Evolutionary conservation across 495 filamentous ascomycete genomes (phyloP), one percentile per base, ranked within the genome.

Genomic region (Lophium mytilinum): DNA sequence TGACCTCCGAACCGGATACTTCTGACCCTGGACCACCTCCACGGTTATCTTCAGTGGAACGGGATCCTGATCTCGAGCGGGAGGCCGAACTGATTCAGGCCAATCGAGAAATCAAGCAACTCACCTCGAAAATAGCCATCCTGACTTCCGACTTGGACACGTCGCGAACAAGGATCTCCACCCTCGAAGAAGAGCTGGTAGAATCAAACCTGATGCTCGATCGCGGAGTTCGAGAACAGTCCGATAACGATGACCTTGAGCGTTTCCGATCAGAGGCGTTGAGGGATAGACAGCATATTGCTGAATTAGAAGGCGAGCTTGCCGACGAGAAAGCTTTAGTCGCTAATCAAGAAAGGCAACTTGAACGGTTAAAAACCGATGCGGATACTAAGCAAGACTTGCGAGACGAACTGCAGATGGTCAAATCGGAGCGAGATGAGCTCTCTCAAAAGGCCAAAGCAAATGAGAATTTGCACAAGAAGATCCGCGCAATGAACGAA

Each of bases 361-460:
- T 88, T 40, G 81, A 85, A 56, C 69, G 46, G 0, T 65, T 73
- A 8, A 74, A 80, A 34, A 71, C 74, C 14, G 65, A 71, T 37
- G 68, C 73, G 24, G 69, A 72, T 37, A 58, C 58, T 9, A 63
- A 61, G 18, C 66, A 72, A 48, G 62, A 69, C 15, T 61, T 74
- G 3, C 74, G 72, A 39, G 71, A 79, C 8, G 77, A 84, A 61
- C 70, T 84, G 36, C 74, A 80, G 47, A 80, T 88, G 55, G 77
- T 92, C 37, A 85, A 83, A 56, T 82, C 80, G 15, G 84, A 90
- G 50, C 82, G 84, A 37, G 84, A 85, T 53, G 82, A 89, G 56
- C 78, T 92, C 8, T 75, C 79, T n/a, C 86, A 87, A 69, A 89
- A 88, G 66, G 85, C 88, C 24, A 94, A 91, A 66, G 79, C 82